phyloP scores from a whole-genome alignment of 108 stramenopile species.

The Parietichytrium sp. region DNA sequence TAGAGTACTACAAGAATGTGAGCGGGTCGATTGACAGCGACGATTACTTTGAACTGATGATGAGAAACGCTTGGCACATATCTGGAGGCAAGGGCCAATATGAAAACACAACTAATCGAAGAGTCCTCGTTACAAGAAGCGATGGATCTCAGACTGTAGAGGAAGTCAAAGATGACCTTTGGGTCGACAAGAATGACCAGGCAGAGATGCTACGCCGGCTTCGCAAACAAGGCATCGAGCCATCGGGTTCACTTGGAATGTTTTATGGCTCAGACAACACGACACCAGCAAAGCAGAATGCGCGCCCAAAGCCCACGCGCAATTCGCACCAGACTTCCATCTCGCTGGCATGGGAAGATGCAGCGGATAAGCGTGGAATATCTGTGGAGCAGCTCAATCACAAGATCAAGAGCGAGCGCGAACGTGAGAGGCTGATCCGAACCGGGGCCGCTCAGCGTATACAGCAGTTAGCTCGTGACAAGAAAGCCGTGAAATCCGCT shows the following conservation, averaged over 20 bases:
- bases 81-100: conserved; percentile 42
- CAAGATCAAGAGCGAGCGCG: neutral
- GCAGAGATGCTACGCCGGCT: neutral
- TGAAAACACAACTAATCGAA: conserved; percentile 44
- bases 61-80: conserved; percentile 52
- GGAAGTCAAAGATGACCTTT: conserved; percentile 51
- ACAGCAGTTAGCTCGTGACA: neutral
- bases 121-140: conserved; percentile 50
- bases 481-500: neutral
- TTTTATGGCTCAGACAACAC: neutral
- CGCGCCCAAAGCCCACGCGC: neutral
- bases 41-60: conserved; percentile 59
- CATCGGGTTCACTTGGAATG: neutral
- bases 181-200: conserved; percentile 32
- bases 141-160: conserved; percentile 48
- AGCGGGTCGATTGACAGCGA: conserved; percentile 55
- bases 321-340: neutral
- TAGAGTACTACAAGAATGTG: conserved; percentile 56
- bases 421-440: conserved; percentile 20
- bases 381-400: neutral
- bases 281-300: neutral
- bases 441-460: neutral
- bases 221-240: neutral
- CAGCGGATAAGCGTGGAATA: neutral
- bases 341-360: neutral